Conservation (phyloP, 192 early-diverging fungal genomes). For the Coemansia reversa region DNA sequence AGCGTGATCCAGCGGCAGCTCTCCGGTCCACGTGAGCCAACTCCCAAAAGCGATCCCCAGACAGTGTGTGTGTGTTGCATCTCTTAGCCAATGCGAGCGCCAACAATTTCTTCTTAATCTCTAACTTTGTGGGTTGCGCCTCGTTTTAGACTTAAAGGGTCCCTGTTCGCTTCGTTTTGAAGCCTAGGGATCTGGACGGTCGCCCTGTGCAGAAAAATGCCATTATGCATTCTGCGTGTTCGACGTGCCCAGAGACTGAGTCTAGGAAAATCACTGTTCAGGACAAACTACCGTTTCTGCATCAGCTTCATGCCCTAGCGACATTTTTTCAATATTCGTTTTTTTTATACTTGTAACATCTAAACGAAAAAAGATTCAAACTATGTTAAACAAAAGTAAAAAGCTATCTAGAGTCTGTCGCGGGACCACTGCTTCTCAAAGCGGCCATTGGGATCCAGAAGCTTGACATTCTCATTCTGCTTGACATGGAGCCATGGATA, state of each 20-base stretch:
- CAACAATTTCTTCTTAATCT: slow-evolving; percentile 4
- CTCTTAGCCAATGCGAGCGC: not conserved
- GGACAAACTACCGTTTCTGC: slow-evolving; percentile 5
- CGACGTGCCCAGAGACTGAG: slow-evolving; percentile 27
- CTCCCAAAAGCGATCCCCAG: slow-evolving; percentile 19
- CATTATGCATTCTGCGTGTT: not conserved
- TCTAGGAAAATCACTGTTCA: slow-evolving; percentile 41
- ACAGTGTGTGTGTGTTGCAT: not conserved
- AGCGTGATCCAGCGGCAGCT: slow-evolving; percentile 60
- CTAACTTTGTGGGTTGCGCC: slow-evolving; percentile 11
- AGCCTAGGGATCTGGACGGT: not conserved
- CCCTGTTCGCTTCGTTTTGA: not conserved
- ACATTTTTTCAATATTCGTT: slow-evolving; percentile 19
- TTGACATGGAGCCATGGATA: slow-evolving; percentile 54
- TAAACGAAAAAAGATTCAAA: not conserved
- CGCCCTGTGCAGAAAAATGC: not conserved
- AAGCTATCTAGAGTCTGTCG: slow-evolving; percentile 31
- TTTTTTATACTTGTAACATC: slow-evolving; percentile 3
- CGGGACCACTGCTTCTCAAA: slow-evolving; percentile 55
- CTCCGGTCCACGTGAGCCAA: slow-evolving; percentile 26
- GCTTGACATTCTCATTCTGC: slow-evolving; percentile 56
- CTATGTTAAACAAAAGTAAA: not conserved
- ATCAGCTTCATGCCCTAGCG: slow-evolving; percentile 47
- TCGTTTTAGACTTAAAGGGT: slow-evolving; percentile 33
- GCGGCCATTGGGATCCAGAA: slow-evolving; percentile 44